Base-by-base conservation (phyloP, 768 basidiomycete species). In the Rhodosporidiobolus sp. region DNA sequence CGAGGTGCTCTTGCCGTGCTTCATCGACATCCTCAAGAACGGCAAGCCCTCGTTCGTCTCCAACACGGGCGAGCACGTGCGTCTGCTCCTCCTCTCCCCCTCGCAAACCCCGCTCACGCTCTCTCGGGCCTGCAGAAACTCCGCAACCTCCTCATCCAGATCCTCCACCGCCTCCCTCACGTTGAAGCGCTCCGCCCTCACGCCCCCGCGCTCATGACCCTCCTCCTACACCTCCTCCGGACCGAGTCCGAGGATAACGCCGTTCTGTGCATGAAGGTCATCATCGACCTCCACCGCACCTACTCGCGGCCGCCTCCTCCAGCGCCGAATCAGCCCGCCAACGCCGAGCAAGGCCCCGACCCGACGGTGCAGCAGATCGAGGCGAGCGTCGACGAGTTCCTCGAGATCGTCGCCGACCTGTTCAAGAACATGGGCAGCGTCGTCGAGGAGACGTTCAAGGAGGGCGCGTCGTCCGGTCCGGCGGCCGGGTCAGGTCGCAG, bases 191-290 rank as follows among this genome's bases (percentile, higher is more conserved):
- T 94, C 30, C 86, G 90, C 52, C 84, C 86, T 63, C 88, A 90
- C 73, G 85, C 87, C 26, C 82, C 85, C 22, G 80, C 85, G 4
- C 86, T 98, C 56, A 90, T 90, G 80, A 85, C 84, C 65, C 88
- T 92, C 63, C 88, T 96, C 87, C 85, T 97, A 49, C 85, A 91
- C 73, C 84, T 93, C 63, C 85, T 98, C 43, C 88, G 90, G 34
- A 83, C 86, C 75, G 96, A 99, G 83, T 97, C 96, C 80, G 96
- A 99, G 82, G 96, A 99, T 80, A 94, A 94, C 78, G 96, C 91
- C 4, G 85, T 89, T 45, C 85, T 88, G 4, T 90, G 89, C 66
- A 92, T 94, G 85, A 98, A 97, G 82, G 90, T 88, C 67, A 85
- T 96, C 78, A 89, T 92, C 69, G 95, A 99, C 82, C 85, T 94